These are phyloP conservation scores for Candida tammaniensis DNA, from an alignment of 805 yeast genomes.

Conservation along the genomic window DNA sequence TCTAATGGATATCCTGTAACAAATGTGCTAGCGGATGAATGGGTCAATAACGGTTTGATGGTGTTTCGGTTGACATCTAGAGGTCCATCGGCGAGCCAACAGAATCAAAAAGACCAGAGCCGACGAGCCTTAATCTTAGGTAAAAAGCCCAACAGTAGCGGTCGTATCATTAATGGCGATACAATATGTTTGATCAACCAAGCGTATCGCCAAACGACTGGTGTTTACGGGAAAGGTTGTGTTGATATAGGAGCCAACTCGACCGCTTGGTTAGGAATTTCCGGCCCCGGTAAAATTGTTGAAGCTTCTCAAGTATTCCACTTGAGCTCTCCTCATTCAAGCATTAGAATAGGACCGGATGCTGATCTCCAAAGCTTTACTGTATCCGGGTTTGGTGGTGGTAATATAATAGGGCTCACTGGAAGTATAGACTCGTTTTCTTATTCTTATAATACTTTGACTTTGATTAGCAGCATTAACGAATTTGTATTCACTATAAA, in stretches of 20 bases:
- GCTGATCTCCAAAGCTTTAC: constrained; percentile 7
- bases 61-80: constrained; percentile 15
- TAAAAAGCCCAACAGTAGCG: neutral
- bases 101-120: too few relatives aligned
- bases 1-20: constrained; percentile 8
- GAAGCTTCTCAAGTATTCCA: constrained; percentile 14
- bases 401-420: constrained; percentile 13
- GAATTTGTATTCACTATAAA: neutral
- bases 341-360: constrained; percentile 9
- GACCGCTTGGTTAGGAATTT: constrained; percentile 8
- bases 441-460: constrained; percentile 9
- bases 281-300: constrained; percentile 6
- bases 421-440: neutral
- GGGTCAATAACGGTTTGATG: constrained; percentile 19
- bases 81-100: constrained; percentile 12
- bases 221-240: constrained; percentile 28
- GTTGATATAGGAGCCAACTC: constrained; percentile 15
- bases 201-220: constrained; percentile 19
- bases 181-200: constrained; percentile 24
- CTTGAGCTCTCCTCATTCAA: constrained; percentile 12
- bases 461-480: constrained; percentile 3
- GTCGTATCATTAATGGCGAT: constrained; percentile 17
- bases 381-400: constrained; percentile 20
- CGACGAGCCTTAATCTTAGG: constrained; percentile 19
- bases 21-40: constrained; percentile 6